phyloP scores from a whole-genome alignment of 1,284 basidiomycete genomes.

The Sanguinoderma infundibulare region DNA sequence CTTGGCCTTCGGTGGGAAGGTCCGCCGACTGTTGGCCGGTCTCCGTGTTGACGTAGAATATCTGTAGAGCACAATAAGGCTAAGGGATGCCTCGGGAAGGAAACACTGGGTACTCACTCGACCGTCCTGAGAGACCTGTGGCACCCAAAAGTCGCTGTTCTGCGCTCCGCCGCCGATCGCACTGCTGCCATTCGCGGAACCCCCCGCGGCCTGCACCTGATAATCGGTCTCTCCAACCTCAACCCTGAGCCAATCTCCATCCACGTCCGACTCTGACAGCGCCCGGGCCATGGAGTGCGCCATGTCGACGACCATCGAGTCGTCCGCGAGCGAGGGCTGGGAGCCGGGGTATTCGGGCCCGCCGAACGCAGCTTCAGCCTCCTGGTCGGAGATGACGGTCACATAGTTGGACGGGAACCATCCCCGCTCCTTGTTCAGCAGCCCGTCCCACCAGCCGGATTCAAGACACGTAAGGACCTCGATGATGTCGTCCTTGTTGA shows the following conservation, averaged over 20 bases:
- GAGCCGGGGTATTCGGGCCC: conserved; percentile 45
- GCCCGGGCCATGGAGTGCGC: conserved; percentile 52
- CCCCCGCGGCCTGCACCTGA: conserved; percentile 9
- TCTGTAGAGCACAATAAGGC: conserved; percentile 49
- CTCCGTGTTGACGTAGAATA: conserved; percentile 92
- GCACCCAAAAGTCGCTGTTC: conserved; percentile 33
- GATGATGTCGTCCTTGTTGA: conserved; percentile 87
- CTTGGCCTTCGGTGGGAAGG: conserved; percentile 76
- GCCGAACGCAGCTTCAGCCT: conserved; percentile 70
- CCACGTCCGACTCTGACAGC: conserved; percentile 38
- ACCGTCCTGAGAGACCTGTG: conserved; percentile 47
- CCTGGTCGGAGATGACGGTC: conserved; percentile 76
- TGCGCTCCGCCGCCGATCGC: conserved; percentile 33
- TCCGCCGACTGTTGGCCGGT: conserved; percentile 89
- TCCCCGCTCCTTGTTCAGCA: conserved; percentile 87
- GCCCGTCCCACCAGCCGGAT: conserved; percentile 99
- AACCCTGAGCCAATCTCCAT: conserved; percentile 35
- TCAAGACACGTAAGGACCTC: conserved; percentile 92
- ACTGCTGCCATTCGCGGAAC: conserved; percentile 16
- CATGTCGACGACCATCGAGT: conserved; percentile 53
- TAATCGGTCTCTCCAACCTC: conserved; percentile 29
- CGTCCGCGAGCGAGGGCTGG: conserved; percentile 29
- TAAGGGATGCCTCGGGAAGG: not conserved
- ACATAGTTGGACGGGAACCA: conserved; percentile 99
- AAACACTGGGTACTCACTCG: conserved; percentile 53